These are phyloP conservation scores for Ilyonectria robusta DNA, from an alignment of 2,329 filamentous ascomycete genomes.

Conservation along the genomic window DNA sequence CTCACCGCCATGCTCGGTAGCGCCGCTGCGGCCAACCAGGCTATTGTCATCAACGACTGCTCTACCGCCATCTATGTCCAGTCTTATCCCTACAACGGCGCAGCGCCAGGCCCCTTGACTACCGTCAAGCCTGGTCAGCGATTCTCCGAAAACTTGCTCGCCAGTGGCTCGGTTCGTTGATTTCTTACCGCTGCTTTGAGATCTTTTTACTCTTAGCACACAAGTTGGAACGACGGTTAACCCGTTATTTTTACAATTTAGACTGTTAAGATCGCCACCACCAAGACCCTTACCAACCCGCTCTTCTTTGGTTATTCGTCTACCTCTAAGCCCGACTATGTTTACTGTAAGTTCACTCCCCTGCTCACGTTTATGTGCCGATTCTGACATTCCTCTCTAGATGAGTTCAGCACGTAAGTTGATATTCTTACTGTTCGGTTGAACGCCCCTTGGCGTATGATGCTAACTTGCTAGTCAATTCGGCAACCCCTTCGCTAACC, in stretches of 20 bases:
- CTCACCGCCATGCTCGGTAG: slow-evolving; percentile 51
- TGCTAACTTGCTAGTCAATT: slow-evolving; percentile 42
- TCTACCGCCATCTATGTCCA: slow-evolving; percentile 53
- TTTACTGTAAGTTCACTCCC: slow-evolving; percentile 54
- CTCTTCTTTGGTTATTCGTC: slow-evolving; percentile 62
- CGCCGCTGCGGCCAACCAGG: slow-evolving; percentile 53
- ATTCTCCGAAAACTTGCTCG: slow-evolving; percentile 54
- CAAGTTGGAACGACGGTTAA: background rate
- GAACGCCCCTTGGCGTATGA: background rate
- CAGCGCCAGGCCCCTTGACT: slow-evolving; percentile 50
- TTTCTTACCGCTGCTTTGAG: background rate
- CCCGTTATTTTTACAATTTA: slow-evolving; percentile 30
- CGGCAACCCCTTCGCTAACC: slow-evolving; percentile 58
- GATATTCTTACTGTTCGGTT: background rate
- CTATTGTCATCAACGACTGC: slow-evolving; percentile 56
- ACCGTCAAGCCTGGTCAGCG: slow-evolving; percentile 51
- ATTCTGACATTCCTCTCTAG: slow-evolving; percentile 41
- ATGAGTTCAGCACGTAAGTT: slow-evolving; percentile 55
- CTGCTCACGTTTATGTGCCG: slow-evolving; percentile 14
- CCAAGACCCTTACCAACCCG: slow-evolving; percentile 53
- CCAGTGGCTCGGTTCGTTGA: slow-evolving; percentile 52
- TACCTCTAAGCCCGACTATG: slow-evolving; percentile 51
- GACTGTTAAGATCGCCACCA: slow-evolving; percentile 59
- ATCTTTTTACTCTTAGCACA: background rate
- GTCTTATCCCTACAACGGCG: slow-evolving; percentile 54